Base-by-base conservation (phyloP, 441 rosid genomes). In the Populus hybrid region DNA sequence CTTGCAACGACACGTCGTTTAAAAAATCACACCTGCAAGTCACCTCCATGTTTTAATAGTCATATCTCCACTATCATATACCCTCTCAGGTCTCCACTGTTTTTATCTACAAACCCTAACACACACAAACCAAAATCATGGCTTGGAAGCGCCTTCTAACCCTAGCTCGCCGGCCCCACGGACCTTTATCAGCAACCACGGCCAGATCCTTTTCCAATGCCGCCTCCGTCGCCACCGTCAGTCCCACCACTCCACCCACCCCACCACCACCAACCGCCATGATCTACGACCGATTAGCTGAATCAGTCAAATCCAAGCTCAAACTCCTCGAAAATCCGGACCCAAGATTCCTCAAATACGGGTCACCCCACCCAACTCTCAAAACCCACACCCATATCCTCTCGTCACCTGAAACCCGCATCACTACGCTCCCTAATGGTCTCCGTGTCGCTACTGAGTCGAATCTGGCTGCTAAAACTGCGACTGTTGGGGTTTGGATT, bases 401-500 rank as follows among this genome's bases (percentile, higher is more conserved):
- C 74, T 87, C 97, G 50, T 85, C 95, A 2, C 99, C 99, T 7
- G 93, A 91, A 84, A 94, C 99, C 34, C 91, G 91, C 46, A 85
- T 96, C 79, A 96, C 99, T 9, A 91, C 97, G 21, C 89, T 96
- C 34, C 85, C 96, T 65, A 94, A 88, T 30, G 98, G 99, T 70
- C 92, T 94, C 65, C 90, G 99, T 1, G 88, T 96, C 6, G 98
- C 99, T 4, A 94, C 99, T 0, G 99, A 94, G 77, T 96, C 99
- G 0, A 87, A 86, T 24, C 97, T 96, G 8, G 85, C 98, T 6
- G 77, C 89, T 3, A 89, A 83, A 74, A 90, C 98, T 0, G 98
- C 98, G 26, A 92, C 99, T 3, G 98, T 96, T 11, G 99, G 99
- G 28, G 99, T 94, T 23, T 96, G 99, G 99, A 96, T 96, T 78